Evolutionary conservation across 139 green algal species (phyloP), one percentile per base, ranked within the genome.

Genomic region (Yamagishiella unicocca): DNA sequence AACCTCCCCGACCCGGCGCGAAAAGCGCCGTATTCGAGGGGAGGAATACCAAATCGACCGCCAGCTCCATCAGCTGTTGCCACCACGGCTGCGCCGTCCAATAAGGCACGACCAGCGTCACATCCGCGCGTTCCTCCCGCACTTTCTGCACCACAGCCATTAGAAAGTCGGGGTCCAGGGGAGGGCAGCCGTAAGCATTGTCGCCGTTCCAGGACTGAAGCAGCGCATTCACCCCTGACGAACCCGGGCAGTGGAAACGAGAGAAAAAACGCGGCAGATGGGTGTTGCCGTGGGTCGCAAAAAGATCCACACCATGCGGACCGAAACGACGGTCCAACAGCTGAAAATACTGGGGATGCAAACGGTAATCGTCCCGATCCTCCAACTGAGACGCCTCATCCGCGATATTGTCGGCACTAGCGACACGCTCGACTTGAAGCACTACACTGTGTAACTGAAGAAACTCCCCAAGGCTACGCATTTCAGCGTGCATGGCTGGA

Each of bases 131-230:
- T n/a, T 68, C 50, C n/a, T 68, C 31, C 33, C 35, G 14, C 35
- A 75, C 3, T n/a, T 75, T 70, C 33, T 83, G 53, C 31, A 61
- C 50, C 50, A 83, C n/a, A 14, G 73, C 64, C 64, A 73, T 45
- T 8, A 73, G 8, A 31, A 61, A 78, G 31, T 54, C 40, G 8
- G 70, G 14, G 24, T 78, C 40, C 40, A 55, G 64, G 64, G 64
- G 64, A n/a, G 64, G 64, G 64, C 64, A 73, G 27, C 64, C 72
- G 43, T 64, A 81, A 81, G 29, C n/a, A n/a, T 81, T 81, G 43
- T 24, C 17, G 22, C 38, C 38, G 21, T 3, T 43, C 72, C 72
- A 81, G 43, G 72, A 19, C 43, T 81, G 72, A 25, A 40, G 24
- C 72, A 81, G 25, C 14, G 38, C 45, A 31, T 81, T 38, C 6